Evolutionary conservation across 371 early-diverging fungal species (phyloP).

Genomic region (Gilbertella persicaria): DNA sequence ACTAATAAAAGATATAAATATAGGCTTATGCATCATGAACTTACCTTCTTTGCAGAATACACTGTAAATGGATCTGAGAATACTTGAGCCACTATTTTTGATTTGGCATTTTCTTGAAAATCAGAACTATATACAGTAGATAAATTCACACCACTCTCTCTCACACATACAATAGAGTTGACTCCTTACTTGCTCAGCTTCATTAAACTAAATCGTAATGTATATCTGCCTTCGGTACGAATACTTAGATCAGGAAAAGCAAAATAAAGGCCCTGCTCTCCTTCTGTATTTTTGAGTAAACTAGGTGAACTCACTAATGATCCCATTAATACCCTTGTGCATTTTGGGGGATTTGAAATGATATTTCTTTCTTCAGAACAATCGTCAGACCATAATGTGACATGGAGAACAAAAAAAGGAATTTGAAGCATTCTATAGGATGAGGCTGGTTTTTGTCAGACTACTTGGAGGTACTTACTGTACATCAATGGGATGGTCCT

Average conservation of each 20-base stretch:
- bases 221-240: slow-evolving; percentile 85
- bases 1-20: slow-evolving; percentile 32
- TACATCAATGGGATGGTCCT: slow-evolving; percentile 40
- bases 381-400: slow-evolving; percentile 76
- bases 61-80: slow-evolving; percentile 62
- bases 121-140: slow-evolving; percentile 46
- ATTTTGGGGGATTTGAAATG: slow-evolving; percentile 63
- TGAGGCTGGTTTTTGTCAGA: not conserved
- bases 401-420: slow-evolving; percentile 75
- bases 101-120: slow-evolving; percentile 53
- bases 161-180: too few relatives aligned
- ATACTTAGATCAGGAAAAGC: slow-evolving; percentile 92
- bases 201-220: slow-evolving; percentile 71
- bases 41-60: slow-evolving; percentile 60
- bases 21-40: not conserved
- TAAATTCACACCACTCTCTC: not conserved
- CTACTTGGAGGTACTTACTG: slow-evolving; percentile 36
- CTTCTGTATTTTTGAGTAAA: slow-evolving; percentile 70
- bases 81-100: slow-evolving; percentile 59
- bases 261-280: slow-evolving; percentile 83
- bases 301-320: slow-evolving; percentile 82
- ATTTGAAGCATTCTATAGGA: slow-evolving; percentile 48
- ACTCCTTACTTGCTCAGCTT: slow-evolving; percentile 49
- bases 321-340: slow-evolving; percentile 74
- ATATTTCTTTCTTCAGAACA: slow-evolving; percentile 57